Base-by-base conservation (phyloP, 768 basidiomycete genomes). In the Gyrodon lividus region DNA sequence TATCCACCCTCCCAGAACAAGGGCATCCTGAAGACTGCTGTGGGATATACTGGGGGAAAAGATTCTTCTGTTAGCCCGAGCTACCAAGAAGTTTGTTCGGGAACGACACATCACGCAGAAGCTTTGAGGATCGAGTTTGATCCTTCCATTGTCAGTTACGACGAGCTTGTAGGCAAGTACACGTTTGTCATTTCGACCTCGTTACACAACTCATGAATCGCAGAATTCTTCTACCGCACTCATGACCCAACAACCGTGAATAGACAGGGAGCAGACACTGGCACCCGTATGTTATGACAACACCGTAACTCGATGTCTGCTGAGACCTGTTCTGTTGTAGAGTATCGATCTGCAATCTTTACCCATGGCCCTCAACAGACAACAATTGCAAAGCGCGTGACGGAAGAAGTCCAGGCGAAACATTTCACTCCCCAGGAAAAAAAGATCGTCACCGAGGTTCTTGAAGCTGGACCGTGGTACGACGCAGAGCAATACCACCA, bases 341-440 rank as follows among this genome's bases (percentile, higher is more conserved):
- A 98, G 70, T 98, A 98, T 67, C 91, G 96, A 43, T 94, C 93
- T 2, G 91, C 83, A 12, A 96, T 98, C 64, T 98, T 94, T 70
- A 86, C 82, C 13, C 73, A 87, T 60, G 79, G 82, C 0, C 75
- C 79, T 0, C 89, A 89, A 58, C 96, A 98, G 66, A 72, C 73
- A 34, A 64, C 74, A 30, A 80, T 83, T 51, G 96, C 94, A 3
- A 75, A 83, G 60, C 78, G 82, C 19, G 84, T 98, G 2, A 93
- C 89, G 0, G 78, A 78, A 31, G 88, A 95, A 65, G 82, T 98
- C 2, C 88, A 95, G 68, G 82, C 78, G 48, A 88, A 89, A 67
- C 81, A 95, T 65, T 95, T 88, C 59, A 82, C 82, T 6, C 82
- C 85, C 14, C 83, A 81, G 55, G 83, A 82, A 26, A 58, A 80